Evolutionary conservation across 345 rosid species (phyloP).

Genomic region (Rubroshorea leprosula): DNA sequence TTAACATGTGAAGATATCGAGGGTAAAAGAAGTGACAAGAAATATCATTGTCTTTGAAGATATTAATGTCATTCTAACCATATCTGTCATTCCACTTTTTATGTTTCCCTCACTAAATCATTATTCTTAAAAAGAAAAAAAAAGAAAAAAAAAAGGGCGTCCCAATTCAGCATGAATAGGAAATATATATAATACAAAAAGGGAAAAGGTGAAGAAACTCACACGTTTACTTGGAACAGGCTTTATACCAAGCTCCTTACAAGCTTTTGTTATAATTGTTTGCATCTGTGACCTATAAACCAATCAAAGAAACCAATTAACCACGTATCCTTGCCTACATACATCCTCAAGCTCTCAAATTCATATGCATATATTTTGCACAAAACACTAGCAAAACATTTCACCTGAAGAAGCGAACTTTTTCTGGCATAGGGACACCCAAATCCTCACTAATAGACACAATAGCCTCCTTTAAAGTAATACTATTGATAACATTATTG

Average conservation of each 20-base stretch:
- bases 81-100: too few species aligned
- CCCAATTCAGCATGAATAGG: too few species aligned
- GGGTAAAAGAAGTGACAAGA: too few species aligned
- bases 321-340: too few species aligned
- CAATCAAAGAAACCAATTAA: slow-evolving; percentile 1
- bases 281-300: slow-evolving; percentile 86
- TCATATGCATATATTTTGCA: not conserved
- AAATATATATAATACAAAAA: not conserved
- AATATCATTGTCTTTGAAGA: too few species aligned
- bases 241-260: slow-evolving; percentile 75
- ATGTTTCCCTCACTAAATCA: too few species aligned
- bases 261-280: slow-evolving; percentile 80
- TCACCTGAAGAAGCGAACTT: slow-evolving; percentile 82
- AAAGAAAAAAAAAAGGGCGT: too few species aligned
- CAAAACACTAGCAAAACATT: not conserved
- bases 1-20: too few species aligned
- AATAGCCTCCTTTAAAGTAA: slow-evolving; percentile 77
- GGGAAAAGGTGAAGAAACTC: slow-evolving; percentile 20
- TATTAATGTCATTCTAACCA: too few species aligned
- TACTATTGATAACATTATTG: slow-evolving; percentile 84
- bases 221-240: slow-evolving; percentile 88
- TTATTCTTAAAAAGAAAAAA: too few species aligned
- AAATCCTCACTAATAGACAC: slow-evolving; percentile 55
- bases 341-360: not conserved
- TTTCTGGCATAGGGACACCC: slow-evolving; percentile 72